Base-by-base conservation (phyloP, 2,329 filamentous ascomycete genomes). In the Botryosphaeria agaves region DNA sequence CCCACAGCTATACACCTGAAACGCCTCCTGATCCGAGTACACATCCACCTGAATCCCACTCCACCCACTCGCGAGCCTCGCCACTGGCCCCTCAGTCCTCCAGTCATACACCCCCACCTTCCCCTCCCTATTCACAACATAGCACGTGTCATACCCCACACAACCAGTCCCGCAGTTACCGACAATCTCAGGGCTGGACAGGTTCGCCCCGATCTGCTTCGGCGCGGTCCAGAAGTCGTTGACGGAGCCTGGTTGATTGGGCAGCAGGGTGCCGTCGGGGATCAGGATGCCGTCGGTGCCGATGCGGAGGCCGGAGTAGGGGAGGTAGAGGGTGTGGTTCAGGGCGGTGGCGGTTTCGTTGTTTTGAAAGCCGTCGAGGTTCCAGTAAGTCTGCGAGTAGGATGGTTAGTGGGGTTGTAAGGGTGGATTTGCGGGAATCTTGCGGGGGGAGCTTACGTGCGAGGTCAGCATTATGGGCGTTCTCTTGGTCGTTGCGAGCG, bases 1-100 rank as follows among this genome's bases (percentile, higher is more conserved):
- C 43, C 71, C 72, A 62, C 85, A 94, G 37, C 70, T 74, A 62
- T 92, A 94, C 43, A 94, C 66, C 56, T 94, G 85, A 55, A 91
- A 74, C 3, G 82, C 84, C 7, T 79, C 72, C 58, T 93, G 84
- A 56, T 93, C 82, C 5, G 76, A 73, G 53, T 66, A 81, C 41
- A 94, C 61, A 34, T 92, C 79, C 34, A 94, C 48, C 48, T 73
- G 71, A 51, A 94, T 93, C 28, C 85, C 85, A 0, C 78, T 84
- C 68, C 72, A 83, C 4, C 68, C 62, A 21, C 76, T 79, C 3
- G 71, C 71, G 17, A 93, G 59, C 5, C 67, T 69, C 0, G 84
- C 73, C 3, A 70, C 57, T 20, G 69, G 75, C 14, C 60, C 56
- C 23, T 61, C 53, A 1, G 52, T 61, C 31, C 64, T 66, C 78